Evolutionary conservation across 306 rosid genomes (phyloP).

Genomic region (Gillenia trifoliata): DNA sequence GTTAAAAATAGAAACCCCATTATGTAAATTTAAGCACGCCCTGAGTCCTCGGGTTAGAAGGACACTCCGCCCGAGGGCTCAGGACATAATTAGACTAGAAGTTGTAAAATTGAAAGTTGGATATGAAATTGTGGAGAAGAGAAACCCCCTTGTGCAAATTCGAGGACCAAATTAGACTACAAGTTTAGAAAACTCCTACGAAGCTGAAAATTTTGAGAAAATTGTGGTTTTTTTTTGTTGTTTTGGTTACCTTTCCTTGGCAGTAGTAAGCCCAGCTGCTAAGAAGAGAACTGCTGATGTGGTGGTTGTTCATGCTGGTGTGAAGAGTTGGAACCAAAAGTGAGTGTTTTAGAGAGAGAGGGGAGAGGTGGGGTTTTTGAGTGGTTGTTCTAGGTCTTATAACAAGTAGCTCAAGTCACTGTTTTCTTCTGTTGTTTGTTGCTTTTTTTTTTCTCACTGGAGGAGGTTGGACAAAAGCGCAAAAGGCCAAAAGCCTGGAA

Average conservation of each 20-base stretch:
- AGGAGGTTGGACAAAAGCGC: constrained; percentile 40
- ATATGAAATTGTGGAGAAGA: neutral
- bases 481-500: constrained; percentile 40
- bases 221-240: neutral
- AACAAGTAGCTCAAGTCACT: constrained; percentile 40
- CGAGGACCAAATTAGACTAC: neutral
- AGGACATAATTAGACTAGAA: neutral
- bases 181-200: neutral
- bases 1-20: constrained; percentile 6
- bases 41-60: no score
- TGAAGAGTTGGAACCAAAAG: neutral
- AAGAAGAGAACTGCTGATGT: constrained; percentile 45
- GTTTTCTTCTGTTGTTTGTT: constrained; percentile 15
- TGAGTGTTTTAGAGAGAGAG: constrained; percentile 11
- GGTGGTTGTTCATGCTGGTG: constrained; percentile 22
- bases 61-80: neutral
- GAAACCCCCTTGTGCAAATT: constrained; percentile 20
- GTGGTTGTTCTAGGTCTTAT: constrained; percentile 32
- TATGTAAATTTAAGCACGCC: neutral
- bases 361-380: constrained; percentile 30
- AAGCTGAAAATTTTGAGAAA: neutral
- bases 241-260: constrained; percentile 60
- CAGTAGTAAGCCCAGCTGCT: constrained; percentile 53
- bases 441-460: constrained; percentile 17
- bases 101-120: neutral